Conservation (phyloP, 371 early-diverging fungal genomes). For the Actinomortierella ambigua region DNA sequence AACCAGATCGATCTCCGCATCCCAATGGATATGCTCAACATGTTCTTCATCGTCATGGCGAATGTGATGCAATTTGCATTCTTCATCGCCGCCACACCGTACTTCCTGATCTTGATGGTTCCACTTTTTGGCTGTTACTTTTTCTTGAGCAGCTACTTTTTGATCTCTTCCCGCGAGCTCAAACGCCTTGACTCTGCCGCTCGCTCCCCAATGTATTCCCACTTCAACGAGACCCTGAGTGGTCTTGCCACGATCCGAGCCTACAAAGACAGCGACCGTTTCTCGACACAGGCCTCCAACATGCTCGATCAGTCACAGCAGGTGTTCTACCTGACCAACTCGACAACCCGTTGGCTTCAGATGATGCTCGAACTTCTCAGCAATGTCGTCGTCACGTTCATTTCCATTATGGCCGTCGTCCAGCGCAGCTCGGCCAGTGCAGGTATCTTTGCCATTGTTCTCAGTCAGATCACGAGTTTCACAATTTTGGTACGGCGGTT, state of each 20-base stretch:
- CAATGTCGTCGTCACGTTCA: slow-evolving; percentile 8
- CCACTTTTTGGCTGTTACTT: slow-evolving; percentile 22
- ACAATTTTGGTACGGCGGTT: slow-evolving; percentile 17
- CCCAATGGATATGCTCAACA: slow-evolving; percentile 24
- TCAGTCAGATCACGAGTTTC: slow-evolving; percentile 15
- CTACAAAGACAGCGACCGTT: slow-evolving; percentile 42
- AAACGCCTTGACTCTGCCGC: slow-evolving; percentile 56
- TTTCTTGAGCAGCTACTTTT: slow-evolving; percentile 55
- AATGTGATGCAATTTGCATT: slow-evolving; percentile 19
- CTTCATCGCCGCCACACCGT: slow-evolving; percentile 16
- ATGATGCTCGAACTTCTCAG: slow-evolving; percentile 11
- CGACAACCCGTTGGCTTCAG: slow-evolving; percentile 34
- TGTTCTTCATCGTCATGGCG: slow-evolving; percentile 18
- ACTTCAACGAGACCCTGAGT: slow-evolving; percentile 42
- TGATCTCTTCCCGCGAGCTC: slow-evolving; percentile 59
- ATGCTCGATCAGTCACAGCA: slow-evolving; percentile 50
- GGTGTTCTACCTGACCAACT: slow-evolving; percentile 21
- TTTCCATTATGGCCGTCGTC: slow-evolving; percentile 23
- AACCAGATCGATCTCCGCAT: slow-evolving; percentile 66
- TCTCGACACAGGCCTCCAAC: slow-evolving; percentile 18
- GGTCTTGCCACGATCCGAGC: slow-evolving; percentile 61
- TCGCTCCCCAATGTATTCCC: slow-evolving; percentile 50
- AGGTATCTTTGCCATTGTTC: slow-evolving; percentile 21
- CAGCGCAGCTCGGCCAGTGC: slow-evolving; percentile 14
- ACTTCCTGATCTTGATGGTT: slow-evolving; percentile 23